phyloP scores from a whole-genome alignment of 352 stramenopile genomes.

The Blastocystis sp. region DNA sequence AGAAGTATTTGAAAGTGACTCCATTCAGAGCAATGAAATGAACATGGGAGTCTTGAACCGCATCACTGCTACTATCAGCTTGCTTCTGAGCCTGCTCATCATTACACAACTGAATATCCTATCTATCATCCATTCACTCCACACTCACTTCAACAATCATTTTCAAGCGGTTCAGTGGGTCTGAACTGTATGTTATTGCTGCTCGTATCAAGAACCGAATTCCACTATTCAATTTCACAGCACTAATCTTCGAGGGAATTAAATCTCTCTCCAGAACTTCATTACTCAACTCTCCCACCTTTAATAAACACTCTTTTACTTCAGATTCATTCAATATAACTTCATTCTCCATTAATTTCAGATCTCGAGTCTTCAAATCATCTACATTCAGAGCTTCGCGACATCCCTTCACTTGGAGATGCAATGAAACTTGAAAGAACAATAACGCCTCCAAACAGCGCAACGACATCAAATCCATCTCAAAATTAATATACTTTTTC shows the following conservation, averaged over 20 bases:
- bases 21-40: neutral
- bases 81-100: neutral
- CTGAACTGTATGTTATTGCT: neutral
- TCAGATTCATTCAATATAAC: neutral
- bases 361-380: neutral
- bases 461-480: neutral
- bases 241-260: neutral
- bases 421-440: neutral
- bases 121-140: neutral
- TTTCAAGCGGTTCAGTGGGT: neutral
- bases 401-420: neutral
- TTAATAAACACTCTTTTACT: neutral
- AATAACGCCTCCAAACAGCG: neutral
- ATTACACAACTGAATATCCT: neutral
- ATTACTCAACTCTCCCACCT: neutral
- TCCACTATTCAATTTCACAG: neutral
- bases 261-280: neutral
- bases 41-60: neutral
- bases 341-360: neutral
- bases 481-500: neutral
- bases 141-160: neutral
- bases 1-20: neutral
- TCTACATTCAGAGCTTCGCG: neutral
- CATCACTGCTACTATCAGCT: neutral
- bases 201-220: constrained; percentile 3